phyloP scores from a whole-genome alignment of 495 filamentous ascomycete genomes.

The Tuber umbilicatum region DNA sequence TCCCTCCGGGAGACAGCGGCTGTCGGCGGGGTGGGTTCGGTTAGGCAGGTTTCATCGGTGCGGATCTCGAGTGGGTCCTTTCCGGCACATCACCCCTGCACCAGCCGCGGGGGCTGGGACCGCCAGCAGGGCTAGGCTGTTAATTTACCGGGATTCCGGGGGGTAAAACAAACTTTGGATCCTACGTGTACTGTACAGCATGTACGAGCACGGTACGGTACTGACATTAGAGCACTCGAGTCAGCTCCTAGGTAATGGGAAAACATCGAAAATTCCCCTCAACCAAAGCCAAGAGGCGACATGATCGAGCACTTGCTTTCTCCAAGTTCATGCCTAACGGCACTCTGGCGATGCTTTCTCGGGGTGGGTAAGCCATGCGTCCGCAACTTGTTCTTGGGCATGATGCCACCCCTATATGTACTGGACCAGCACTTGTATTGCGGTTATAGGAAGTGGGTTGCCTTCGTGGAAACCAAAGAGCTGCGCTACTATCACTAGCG shows the following conservation, averaged over 20 bases:
- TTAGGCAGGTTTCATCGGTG: not conserved
- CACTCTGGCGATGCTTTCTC: not conserved
- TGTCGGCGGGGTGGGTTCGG: not conserved
- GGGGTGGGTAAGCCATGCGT: not conserved
- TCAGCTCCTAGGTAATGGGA: not conserved
- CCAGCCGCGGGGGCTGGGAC: not conserved
- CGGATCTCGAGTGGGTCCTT: not conserved
- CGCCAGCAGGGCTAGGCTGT: not conserved
- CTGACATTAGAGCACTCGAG: not conserved
- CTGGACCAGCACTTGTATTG: not conserved
- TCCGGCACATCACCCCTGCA: not conserved
- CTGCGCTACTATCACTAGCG: not conserved
- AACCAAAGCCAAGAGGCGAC: not conserved
- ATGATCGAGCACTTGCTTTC: not conserved
- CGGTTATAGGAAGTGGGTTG: not conserved
- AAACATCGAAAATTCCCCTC: not conserved
- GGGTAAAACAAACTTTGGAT: not conserved
- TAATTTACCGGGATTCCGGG: not conserved
- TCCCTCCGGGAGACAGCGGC: not conserved
- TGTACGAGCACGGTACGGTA: no score
- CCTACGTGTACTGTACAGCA: not conserved
- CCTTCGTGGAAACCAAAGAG: not conserved
- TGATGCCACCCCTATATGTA: not conserved
- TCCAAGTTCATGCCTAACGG: not conserved
- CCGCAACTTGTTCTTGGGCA: not conserved